Evolutionary conservation across 129 eudicot genomes (phyloP), one percentile per base, ranked within the genome.

Genomic region (Deinandra increscens): DNA sequence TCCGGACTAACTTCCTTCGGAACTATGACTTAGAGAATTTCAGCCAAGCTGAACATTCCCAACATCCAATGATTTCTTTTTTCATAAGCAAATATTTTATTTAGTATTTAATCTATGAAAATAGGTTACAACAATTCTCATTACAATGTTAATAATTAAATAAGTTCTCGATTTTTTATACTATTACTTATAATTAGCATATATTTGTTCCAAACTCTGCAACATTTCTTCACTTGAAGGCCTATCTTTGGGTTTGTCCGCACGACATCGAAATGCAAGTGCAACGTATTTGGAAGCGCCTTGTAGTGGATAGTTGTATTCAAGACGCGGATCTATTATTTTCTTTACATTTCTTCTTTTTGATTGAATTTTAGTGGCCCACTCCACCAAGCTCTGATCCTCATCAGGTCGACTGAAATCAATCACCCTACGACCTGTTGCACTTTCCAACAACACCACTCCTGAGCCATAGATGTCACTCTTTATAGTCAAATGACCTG

Each of bases 391-490:
- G 12, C 15, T 54, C 0, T 0, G 9, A 4, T 23, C 15, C 34
- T 22, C 29, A 2, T 1, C 0, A 0, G 46, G 15, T 4, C 41
- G 61, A 0, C 2, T 4, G 1, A 0, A 1, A 36, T 49, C 70
- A 1, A 4, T 0, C 19, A 4, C 71, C 12, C 22, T 38, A 9
- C 6, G 50, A 18, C 74, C 69, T 33, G 66, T 75, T 33, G 68
- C 22, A 0, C 12, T 38, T 68, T 75, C 69, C 13, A 75, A 10
- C 69, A 75, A 68, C 55, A 68, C 55, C 3, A 68, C 80, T 68
- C 80, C 80, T 0, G 68, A 75, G 68, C 68, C 2, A 13, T 75
- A 75, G 69, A 75, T 49, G 68, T 75, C 80, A 55, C 62, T 67
- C 34, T 60, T 48, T 50, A 43, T 17, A 59, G 15, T 42, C 18